Evolutionary conservation across 106 monocot species (phyloP).

Genomic region (Iris macrosiphon): DNA sequence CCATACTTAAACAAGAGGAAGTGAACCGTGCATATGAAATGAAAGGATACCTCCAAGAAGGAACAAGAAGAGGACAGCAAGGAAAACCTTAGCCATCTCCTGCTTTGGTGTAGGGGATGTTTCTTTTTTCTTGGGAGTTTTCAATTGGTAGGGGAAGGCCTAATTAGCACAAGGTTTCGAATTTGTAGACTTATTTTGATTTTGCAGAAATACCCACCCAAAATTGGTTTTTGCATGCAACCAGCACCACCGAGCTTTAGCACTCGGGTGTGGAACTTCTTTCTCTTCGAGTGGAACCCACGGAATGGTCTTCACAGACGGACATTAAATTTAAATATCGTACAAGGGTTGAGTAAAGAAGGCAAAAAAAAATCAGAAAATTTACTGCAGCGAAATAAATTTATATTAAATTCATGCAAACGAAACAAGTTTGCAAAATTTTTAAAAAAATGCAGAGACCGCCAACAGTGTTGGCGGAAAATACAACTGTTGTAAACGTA

Average conservation of each 20-base stretch:
- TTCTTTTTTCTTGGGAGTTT: not conserved
- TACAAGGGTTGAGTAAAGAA: too few relatives aligned
- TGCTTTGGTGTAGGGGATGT: not conserved
- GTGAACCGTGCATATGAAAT: not conserved
- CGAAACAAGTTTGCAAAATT: too few relatives aligned
- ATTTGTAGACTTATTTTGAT: slow-evolving; percentile 2
- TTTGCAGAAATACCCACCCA: too few relatives aligned
- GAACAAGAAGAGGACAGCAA: not conserved
- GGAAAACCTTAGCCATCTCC: not conserved
- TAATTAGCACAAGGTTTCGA: not conserved
- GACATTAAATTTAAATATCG: not conserved
- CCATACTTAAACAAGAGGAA: not conserved
- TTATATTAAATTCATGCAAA: too few relatives aligned
- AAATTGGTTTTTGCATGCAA: not conserved
- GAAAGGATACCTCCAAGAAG: not conserved
- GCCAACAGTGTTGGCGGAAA: too few relatives aligned
- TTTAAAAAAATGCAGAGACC: too few relatives aligned
- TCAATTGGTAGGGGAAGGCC: not conserved
- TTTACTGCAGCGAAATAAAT: too few relatives aligned
- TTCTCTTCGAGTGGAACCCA: too few relatives aligned
- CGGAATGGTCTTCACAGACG: too few relatives aligned
- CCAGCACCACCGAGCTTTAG: not conserved
- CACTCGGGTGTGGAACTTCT: not conserved
- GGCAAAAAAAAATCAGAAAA: too few relatives aligned
- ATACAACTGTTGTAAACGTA: too few relatives aligned